phyloP scores from a whole-genome alignment of 345 rosid species.

The Gossypioides kirkii region DNA sequence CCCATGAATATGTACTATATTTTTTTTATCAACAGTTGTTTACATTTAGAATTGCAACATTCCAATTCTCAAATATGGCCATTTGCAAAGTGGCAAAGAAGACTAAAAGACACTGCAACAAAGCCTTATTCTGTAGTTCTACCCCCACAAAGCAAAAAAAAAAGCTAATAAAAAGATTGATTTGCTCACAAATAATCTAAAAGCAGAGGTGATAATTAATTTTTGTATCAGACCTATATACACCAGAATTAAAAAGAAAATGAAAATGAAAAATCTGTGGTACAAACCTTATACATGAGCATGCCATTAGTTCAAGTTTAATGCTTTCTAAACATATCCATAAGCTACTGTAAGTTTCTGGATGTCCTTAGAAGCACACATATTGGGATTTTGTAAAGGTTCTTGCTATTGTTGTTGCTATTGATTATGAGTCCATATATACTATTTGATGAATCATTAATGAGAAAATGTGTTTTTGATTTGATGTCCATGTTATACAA shows the following conservation, averaged over 20 bases:
- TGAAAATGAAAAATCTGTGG: slow-evolving; percentile 15
- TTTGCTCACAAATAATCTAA: slow-evolving; percentile 24
- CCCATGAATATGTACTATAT: slow-evolving; percentile 14
- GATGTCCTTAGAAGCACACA: slow-evolving; percentile 12
- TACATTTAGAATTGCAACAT: slow-evolving; percentile 27
- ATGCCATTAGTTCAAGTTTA: background rate
- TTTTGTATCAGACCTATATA: slow-evolving; percentile 35
- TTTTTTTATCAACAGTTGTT: slow-evolving; percentile 16
- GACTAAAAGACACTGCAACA: slow-evolving; percentile 19
- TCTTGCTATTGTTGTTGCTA: slow-evolving; percentile 44
- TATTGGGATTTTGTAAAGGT: slow-evolving; percentile 26
- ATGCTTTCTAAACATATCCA: background rate
- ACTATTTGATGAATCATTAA: slow-evolving; percentile 34
- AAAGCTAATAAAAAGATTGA: slow-evolving; percentile 7
- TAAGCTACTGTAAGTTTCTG: slow-evolving; percentile 10
- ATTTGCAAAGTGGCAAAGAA: slow-evolving; percentile 23
- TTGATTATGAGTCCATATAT: slow-evolving; percentile 50
- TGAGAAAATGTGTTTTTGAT: slow-evolving; percentile 55
- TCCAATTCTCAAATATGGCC: slow-evolving; percentile 22
- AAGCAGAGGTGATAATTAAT: slow-evolving; percentile 20
- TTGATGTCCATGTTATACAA: slow-evolving; percentile 52
- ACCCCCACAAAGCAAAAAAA: slow-evolving; percentile 22
- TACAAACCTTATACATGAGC: slow-evolving; percentile 7
- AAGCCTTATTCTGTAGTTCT: slow-evolving; percentile 33
- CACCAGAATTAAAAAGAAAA: background rate